Percentiles rank a stretch among this genome's conserved stretches.
Conservation (phyloP, 1,284 basidiomycete species). For the Psilocybe mexicana region DNA sequence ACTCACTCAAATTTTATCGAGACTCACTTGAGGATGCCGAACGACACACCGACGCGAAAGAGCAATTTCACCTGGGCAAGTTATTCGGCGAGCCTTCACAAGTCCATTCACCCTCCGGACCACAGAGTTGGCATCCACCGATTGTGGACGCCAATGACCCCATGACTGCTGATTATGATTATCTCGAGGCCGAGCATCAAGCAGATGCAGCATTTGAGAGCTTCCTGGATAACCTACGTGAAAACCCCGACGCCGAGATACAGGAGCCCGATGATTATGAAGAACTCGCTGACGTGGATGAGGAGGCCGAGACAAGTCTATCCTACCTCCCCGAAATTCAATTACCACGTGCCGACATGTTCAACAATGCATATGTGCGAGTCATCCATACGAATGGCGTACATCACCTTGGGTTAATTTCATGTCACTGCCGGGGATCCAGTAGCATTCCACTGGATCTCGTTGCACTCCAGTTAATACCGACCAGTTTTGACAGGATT, state of each 20-base stretch:
- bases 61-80: neutral
- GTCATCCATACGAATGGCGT: slow-evolving; percentile 15
- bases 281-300: neutral
- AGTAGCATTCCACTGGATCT: neutral
- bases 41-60: neutral
- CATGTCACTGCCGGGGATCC: slow-evolving; percentile 3
- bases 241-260: neutral
- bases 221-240: neutral
- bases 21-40: neutral
- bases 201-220: neutral
- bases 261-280: neutral
- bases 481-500: slow-evolving; percentile 6
- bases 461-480: neutral
- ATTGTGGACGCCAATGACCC: no score
- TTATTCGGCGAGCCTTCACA: no score
- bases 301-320: neutral
- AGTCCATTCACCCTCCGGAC: no score
- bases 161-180: neutral
- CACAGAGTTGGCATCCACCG: no score
- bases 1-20: neutral
- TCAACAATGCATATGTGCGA: slow-evolving; percentile 1
- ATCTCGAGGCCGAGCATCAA: neutral
- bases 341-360: neutral
- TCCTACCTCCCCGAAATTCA: neutral
- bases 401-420: slow-evolving; percentile 7